Percentiles rank a stretch among this genome's conserved stretches.
Evolutionary conservation across 2,329 filamentous ascomycete species (phyloP).

Genomic region (Microsporum canis): DNA sequence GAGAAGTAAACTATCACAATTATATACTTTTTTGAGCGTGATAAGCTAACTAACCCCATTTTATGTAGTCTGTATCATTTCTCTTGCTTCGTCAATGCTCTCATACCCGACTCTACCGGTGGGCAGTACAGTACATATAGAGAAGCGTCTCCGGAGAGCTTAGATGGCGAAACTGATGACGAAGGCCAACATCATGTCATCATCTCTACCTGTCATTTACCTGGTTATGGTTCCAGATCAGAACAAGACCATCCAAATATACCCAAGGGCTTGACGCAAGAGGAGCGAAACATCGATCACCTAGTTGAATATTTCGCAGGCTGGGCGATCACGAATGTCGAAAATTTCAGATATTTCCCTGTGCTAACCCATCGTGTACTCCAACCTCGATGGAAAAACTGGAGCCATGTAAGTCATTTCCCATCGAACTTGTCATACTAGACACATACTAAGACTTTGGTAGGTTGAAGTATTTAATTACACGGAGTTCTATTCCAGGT

Average conservation of each 20-base stretch:
- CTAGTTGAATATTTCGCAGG: slow-evolving; percentile 31
- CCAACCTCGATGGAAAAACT: slow-evolving; percentile 21
- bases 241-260: slow-evolving; percentile 18
- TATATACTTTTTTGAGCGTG: not conserved
- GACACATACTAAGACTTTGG: not conserved
- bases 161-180: slow-evolving; percentile 18
- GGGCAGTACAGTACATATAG: slow-evolving; percentile 10
- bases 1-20: slow-evolving; percentile 16
- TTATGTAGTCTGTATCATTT: slow-evolving; percentile 15
- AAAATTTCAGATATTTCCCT: slow-evolving; percentile 25
- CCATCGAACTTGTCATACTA: not conserved
- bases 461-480: slow-evolving; percentile 1
- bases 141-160: slow-evolving; percentile 10
- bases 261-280: slow-evolving; percentile 20
- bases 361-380: slow-evolving; percentile 20
- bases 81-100: slow-evolving; percentile 21
- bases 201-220: slow-evolving; percentile 21
- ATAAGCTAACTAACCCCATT: not conserved
- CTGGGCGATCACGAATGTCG: slow-evolving; percentile 25
- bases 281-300: slow-evolving; percentile 26
- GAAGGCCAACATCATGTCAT: slow-evolving; percentile 20
- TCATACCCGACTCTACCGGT: slow-evolving; percentile 15
- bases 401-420: slow-evolving; percentile 20
- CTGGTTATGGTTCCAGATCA: slow-evolving; percentile 21
- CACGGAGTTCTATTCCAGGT: not conserved